Conservation (phyloP, 2,329 filamentous ascomycete species). For the Fusarium siculi region DNA sequence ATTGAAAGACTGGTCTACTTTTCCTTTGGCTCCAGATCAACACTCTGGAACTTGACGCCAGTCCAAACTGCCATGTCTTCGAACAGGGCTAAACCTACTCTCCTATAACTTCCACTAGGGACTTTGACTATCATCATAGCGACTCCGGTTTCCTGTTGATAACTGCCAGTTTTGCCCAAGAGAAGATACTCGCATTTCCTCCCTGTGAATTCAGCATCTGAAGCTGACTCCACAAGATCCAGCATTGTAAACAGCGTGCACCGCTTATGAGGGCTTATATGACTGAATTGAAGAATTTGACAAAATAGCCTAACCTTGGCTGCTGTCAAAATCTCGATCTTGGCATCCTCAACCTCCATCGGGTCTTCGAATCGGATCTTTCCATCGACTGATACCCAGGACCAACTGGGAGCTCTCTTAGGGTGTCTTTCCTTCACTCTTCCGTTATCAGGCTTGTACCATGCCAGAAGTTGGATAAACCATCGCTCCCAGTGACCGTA, state of each 20-base stretch:
- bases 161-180: fast-evolving
- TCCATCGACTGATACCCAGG: neutral
- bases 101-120: fast-evolving
- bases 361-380: neutral
- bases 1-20: fast-evolving
- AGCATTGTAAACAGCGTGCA: neutral
- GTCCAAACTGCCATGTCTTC: neutral
- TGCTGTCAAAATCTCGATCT: fast-evolving
- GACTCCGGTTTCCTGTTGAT: fast-evolving
- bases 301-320: neutral
- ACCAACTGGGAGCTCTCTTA: neutral
- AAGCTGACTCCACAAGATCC: neutral
- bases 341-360: fast-evolving
- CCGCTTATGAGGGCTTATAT: fast-evolving
- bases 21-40: neutral
- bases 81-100: neutral
- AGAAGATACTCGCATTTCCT: neutral
- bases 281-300: fast-evolving
- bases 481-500: conserved; percentile 3
- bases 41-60: fast-evolving
- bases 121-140: neutral
- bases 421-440: neutral
- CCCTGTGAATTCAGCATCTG: fast-evolving
- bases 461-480: neutral
- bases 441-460: fast-evolving